Evolutionary conservation across 1,284 basidiomycete species (phyloP).

Genomic region (Chiua sp.): DNA sequence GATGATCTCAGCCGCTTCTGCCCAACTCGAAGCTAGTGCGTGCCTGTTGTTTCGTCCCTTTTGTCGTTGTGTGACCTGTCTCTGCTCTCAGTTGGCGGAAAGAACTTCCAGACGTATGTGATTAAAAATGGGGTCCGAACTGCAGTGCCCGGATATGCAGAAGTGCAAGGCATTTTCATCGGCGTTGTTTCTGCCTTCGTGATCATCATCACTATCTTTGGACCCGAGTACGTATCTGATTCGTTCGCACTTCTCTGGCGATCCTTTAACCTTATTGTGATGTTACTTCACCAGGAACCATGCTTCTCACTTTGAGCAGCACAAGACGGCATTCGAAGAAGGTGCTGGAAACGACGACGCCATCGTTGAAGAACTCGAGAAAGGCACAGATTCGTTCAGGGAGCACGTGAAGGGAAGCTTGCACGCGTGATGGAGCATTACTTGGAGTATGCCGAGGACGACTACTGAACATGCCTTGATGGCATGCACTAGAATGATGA

Average conservation of each 20-base stretch:
- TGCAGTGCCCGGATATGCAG: slow-evolving; percentile 81
- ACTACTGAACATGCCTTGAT: slow-evolving; percentile 4
- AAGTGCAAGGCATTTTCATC: slow-evolving; percentile 87
- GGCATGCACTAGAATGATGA: slow-evolving; percentile 7
- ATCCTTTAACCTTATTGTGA: neutral
- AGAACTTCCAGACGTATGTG: slow-evolving; percentile 59
- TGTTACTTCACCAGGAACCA: slow-evolving; percentile 57
- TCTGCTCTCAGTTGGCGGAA: slow-evolving; percentile 57
- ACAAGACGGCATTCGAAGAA: slow-evolving; percentile 79
- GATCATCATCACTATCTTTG: slow-evolving; percentile 68
- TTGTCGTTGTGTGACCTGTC: neutral
- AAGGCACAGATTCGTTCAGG: slow-evolving; percentile 4
- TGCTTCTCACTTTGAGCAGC: slow-evolving; percentile 83
- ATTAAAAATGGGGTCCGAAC: slow-evolving; percentile 48
- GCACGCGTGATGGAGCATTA: slow-evolving; percentile 11
- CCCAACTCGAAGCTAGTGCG: slow-evolving; percentile 90
- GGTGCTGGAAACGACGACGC: slow-evolving; percentile 62
- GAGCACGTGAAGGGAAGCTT: slow-evolving; percentile 4
- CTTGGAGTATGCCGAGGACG: neutral
- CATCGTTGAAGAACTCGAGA: slow-evolving; percentile 14
- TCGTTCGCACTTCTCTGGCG: neutral
- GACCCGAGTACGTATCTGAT: slow-evolving; percentile 65
- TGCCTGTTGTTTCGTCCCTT: slow-evolving; percentile 13
- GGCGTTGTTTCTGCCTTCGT: slow-evolving; percentile 76
- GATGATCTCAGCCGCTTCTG: slow-evolving; percentile 89